Evolutionary conservation across 2,329 filamentous ascomycete species (phyloP), one percentile per base, ranked within the genome.

Genomic region (Pseudocercospora musae): DNA sequence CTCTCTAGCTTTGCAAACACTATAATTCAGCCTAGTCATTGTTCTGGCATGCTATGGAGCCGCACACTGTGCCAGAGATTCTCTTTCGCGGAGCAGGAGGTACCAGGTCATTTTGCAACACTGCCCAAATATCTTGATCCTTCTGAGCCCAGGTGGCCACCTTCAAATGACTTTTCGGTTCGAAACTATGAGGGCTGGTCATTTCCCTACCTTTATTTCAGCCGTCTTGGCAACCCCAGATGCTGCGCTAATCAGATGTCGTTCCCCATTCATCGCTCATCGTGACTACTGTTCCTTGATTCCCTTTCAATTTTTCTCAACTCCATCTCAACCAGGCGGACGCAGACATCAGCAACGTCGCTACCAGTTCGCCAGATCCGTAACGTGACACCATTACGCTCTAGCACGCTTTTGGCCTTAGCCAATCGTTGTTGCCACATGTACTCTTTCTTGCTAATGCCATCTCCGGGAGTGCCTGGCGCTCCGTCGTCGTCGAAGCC

Each of bases 341-440:
- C 80, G 2, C 89, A 87, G 74, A 90, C 88, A 0, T 80, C 80
- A 60, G 85, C 80, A 7, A 91, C 88, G 77, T 95, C 91, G 27
- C 82, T 80, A 0, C 91, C 91, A 10, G 83, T 84, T 46, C 89
- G 82, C 91, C 91, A 95, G 20, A 84, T 91, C 66, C 89, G 85
- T 37, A 95, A 73, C 66, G 83, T 78, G 0, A 95, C 88, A 3
- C 88, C 88, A 42, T 87, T 79, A 4, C 80, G 78, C n/a, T 85
- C 84, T 9, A 94, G 80, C 29, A 86, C 78, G 46, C 80, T 79
- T 66, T 89, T 86, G 3, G 90, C 90, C 49, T 85, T 79, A 46
- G 82, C 83, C 78, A 90, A 85, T 44, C 91, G 79, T 60, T 87
- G 83, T 64, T 82, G 81, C 91, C 90, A 95, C 53, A 92, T 72